Evolutionary conservation across 305 asterid genomes (phyloP).

Genomic region (Fraxinus albicans): DNA sequence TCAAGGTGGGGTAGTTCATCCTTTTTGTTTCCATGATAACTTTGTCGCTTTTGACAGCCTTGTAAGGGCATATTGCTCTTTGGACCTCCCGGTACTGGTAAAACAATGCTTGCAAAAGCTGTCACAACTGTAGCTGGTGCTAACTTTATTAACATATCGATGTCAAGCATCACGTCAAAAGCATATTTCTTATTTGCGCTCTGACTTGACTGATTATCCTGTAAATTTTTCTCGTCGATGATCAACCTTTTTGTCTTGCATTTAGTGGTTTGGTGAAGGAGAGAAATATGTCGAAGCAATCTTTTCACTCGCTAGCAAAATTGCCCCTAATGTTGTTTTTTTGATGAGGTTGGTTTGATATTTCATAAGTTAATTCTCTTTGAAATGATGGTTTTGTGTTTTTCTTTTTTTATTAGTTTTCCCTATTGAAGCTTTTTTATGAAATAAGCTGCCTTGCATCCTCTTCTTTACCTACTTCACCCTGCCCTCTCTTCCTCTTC

Average conservation of each 20-base stretch:
- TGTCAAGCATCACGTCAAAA: slow-evolving; percentile 90
- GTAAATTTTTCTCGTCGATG: not conserved
- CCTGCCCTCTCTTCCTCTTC: not conserved
- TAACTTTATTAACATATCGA: slow-evolving; percentile 79
- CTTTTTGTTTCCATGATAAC: slow-evolving; percentile 19
- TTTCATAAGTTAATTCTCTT: not conserved
- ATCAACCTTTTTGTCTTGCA: slow-evolving; percentile 21
- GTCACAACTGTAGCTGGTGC: slow-evolving; percentile 96
- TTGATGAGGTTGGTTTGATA: slow-evolving; percentile 68
- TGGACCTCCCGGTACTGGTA: slow-evolving; percentile 92
- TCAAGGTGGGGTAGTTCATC: not conserved
- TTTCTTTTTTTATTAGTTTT: not conserved
- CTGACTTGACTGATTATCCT: not conserved
- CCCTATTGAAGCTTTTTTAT: not conserved
- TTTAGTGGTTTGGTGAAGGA: slow-evolving; percentile 92
- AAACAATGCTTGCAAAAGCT: slow-evolving; percentile 95
- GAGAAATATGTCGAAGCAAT: slow-evolving; percentile 88
- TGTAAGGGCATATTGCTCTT: slow-evolving; percentile 91
- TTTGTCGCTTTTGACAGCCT: slow-evolving; percentile 52
- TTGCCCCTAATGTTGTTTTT: slow-evolving; percentile 76
- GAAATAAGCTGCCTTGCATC: not conserved
- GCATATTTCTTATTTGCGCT: slow-evolving; percentile 35
- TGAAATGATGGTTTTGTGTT: not conserved
- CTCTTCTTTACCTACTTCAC: not conserved
- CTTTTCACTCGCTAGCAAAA: slow-evolving; percentile 83